Base-by-base conservation (phyloP, 768 basidiomycete genomes). In the Crucibulum laeve region DNA sequence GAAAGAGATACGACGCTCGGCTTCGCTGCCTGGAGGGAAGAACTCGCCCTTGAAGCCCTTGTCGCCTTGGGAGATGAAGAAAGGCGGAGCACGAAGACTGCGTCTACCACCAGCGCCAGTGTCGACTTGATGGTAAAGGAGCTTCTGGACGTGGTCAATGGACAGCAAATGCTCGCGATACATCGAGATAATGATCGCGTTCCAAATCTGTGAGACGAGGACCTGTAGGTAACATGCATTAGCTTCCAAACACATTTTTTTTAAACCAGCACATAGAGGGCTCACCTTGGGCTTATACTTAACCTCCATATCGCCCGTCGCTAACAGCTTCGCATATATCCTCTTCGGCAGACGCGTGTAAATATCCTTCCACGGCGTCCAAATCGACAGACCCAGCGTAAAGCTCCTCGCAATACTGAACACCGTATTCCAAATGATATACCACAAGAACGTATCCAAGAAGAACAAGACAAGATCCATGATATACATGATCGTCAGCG, bases 101-200 rank as follows among this genome's bases (percentile, higher is more conserved):
- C 96, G 81, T 49, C 93, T 87, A 33, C 92, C 93, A 46, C 90
- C 90, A 40, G 67, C 65, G 23, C 74, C 74, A 0, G 73, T 71
- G 52, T 95, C 92, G 23, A 98, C 89, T 60, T 99, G 96, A 63
- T 98, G 96, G 54, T 99, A 98, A 6, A 98, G 80, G 8, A 98
- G 69, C 61, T 95, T 96, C 69, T 99, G 96, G 32, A 99, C 95
- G 55, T 99, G 96, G 54, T 97, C 93, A 58, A 99, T 99, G 38
- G 94, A 97, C 25, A 98, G 72, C n/a, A 99, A 64, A 60, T 98
- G 96, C 63, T 99, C 96, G 58, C 96, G 85, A 65, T 98, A 99
- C 96, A 99, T 99, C 11, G 95, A 98, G 53, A 99, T 98, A 67
- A 99, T 96, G 68, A 99, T 85, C 18, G 96, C 96, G 61, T 99